Evolutionary conservation across 192 early-diverging fungal species (phyloP), one percentile per base, ranked within the genome.

Genomic region (Gigaspora rosea): DNA sequence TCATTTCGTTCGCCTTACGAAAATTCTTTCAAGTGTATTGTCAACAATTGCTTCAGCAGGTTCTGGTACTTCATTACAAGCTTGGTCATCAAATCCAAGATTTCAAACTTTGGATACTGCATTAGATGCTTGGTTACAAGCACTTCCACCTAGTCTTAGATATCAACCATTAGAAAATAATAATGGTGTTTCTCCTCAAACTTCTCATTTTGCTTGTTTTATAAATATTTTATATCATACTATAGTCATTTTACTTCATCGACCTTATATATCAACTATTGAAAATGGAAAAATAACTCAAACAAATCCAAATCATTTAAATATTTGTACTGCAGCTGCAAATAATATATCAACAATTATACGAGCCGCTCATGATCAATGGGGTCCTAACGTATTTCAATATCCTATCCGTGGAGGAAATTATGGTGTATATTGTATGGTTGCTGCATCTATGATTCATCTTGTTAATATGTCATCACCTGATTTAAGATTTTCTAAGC

Each of bases 211-310:
- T 77, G 79, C 85, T 35, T 85, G 83, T 2, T 84, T 89, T 73
- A 69, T 89, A 16, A 85, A 89, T 66, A 83, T 89, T 79, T 82
- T 85, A 20, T 89, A 88, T 75, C 85, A 88, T 62, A 82, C 83
- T 16, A 77, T 81, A 67, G 63, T 82, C 8, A 82, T 89, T 65
- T 78, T 88, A 69, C 57, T 89, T 9, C 86, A 89, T 65, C 80
- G 88, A 22, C 85, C 81, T 41, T 88, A 89, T 66, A 72, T 79
- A 15, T 58, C 73, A 18, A 54, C 18, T 66, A 54, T 56, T 11
- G 50, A 73, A 75, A 71, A 71, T 46, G 48, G 64, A 32, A 76
- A 75, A 67, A 68, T 80, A 32, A 71, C 84, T 11, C 74, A 82
- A 57, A 73, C 78, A 54, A 69, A 82, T 20, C 78, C 80, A 62